These are phyloP conservation scores for Lentinula guzmanii DNA, from an alignment of 768 basidiomycete genomes.

Conservation along the genomic window DNA sequence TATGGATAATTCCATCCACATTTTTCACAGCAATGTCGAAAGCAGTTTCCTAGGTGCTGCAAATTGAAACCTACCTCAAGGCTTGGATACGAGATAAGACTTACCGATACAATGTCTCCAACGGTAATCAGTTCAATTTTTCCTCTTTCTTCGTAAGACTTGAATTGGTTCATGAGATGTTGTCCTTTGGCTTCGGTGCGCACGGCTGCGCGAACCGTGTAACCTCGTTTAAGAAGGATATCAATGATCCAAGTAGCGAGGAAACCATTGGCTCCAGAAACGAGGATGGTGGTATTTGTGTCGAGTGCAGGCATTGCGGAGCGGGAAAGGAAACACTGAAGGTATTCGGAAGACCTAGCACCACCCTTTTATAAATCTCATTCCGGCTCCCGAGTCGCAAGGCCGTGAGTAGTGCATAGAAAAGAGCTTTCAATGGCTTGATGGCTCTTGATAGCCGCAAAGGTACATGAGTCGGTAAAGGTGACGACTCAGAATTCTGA, in stretches of 20 bases:
- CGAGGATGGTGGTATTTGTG: conserved; percentile 28
- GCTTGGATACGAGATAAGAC: conserved; percentile 7
- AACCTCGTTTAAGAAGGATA: conserved; percentile 40
- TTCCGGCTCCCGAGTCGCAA: not conserved
- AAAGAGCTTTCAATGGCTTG: no score
- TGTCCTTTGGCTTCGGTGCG: conserved; percentile 44
- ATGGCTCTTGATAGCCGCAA: no score
- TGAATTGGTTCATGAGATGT: conserved; percentile 40
- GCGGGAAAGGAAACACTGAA: not conserved
- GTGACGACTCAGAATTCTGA: no score
- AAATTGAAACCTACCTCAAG: not conserved
- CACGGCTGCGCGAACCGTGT: conserved; percentile 47
- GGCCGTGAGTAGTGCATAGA: not conserved
- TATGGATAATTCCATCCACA: conserved; percentile 32
- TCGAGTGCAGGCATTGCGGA: conserved; percentile 24
- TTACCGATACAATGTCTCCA: conserved; percentile 48
- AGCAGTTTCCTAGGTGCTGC: conserved; percentile 15
- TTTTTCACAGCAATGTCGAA: conserved; percentile 42
- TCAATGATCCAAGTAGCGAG: conserved; percentile 33
- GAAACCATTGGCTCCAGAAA: conserved; percentile 35
- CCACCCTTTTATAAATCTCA: not conserved
- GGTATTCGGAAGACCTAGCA: not conserved
- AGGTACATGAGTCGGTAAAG: no score
- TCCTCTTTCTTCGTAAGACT: conserved; percentile 36
- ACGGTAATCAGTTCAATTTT: conserved; percentile 48